A percentile compares a stretch with the other conserved stretches of the same genome.
phyloP scores from a whole-genome alignment of 192 early-diverging fungal species.

The Coemansia sp. region DNA sequence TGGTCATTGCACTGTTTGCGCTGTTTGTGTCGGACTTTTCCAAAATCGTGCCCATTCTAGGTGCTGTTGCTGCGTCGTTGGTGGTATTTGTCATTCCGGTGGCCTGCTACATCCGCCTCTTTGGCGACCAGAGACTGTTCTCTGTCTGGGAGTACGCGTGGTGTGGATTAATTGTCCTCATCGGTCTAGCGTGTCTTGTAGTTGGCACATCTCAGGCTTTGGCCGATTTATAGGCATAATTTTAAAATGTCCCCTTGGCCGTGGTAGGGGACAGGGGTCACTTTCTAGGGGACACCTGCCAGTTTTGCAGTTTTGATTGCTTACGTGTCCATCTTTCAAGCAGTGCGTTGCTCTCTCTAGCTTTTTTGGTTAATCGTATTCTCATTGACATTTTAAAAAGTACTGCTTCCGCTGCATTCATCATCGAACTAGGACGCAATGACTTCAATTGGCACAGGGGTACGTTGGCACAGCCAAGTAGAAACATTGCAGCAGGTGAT shows the following conservation, averaged over 20 bases:
- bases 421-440: constrained; percentile 45
- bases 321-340: constrained; percentile 12
- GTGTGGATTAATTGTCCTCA: constrained; percentile 33
- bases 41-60: constrained; percentile 78
- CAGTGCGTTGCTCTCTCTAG: neutral
- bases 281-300: constrained; percentile 8
- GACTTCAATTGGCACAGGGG: constrained; percentile 91
- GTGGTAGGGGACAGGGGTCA: constrained; percentile 13
- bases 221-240: constrained; percentile 16
- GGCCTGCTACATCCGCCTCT: constrained; percentile 70
- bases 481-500: neutral
- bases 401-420: constrained; percentile 3
- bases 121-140: constrained; percentile 22
- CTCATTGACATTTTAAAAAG: neutral
- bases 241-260: constrained; percentile 3
- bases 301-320: neutral
- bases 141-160: constrained; percentile 33
- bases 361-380: neutral
- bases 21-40: constrained; percentile 76
- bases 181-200: constrained; percentile 44
- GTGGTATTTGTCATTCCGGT: constrained; percentile 86
- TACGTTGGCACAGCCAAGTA: constrained; percentile 48
- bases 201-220: constrained; percentile 46
- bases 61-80: constrained; percentile 70
- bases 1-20: constrained; percentile 58